Evolutionary conservation across 441 rosid species (phyloP).

Genomic region (Dalechampia spathulata): DNA sequence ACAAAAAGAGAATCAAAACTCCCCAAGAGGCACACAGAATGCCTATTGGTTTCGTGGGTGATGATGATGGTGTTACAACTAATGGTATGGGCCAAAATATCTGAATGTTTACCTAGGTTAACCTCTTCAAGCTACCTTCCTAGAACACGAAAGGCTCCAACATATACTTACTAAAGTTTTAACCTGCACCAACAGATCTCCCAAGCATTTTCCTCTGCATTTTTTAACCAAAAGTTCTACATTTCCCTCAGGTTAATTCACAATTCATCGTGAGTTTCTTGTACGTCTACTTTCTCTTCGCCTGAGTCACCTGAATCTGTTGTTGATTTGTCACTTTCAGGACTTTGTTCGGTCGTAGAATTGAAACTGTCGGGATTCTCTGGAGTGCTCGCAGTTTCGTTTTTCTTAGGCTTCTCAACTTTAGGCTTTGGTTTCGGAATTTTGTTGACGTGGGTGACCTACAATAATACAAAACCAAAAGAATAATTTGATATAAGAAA

Average conservation of each 20-base stretch:
- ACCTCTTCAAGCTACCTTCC: neutral
- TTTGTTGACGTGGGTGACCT: constrained; percentile 57
- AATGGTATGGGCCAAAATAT: neutral
- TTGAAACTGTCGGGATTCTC: constrained; percentile 21
- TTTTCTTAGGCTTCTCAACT: constrained; percentile 57
- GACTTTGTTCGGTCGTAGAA: constrained; percentile 30
- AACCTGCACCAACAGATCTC: neutral
- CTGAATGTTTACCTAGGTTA: neutral
- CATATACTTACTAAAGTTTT: neutral
- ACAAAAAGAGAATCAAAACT: too few relatives aligned
- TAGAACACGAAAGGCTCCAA: neutral
- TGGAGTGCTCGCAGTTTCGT: constrained; percentile 35
- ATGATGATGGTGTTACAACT: neutral
- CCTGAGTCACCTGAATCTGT: constrained; percentile 23
- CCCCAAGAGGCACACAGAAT: neutral
- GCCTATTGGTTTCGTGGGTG: neutral
- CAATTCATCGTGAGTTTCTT: constrained; percentile 59
- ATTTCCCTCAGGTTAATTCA: constrained; percentile 18
- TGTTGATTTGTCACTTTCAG: constrained; percentile 26
- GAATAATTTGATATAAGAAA: too few relatives aligned
- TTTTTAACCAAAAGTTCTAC: neutral
- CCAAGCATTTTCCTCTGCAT: neutral
- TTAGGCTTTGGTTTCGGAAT: constrained; percentile 93
- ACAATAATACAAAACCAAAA: neutral
- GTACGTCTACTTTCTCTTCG: constrained; percentile 22